phyloP scores from a whole-genome alignment of 306 rosid genomes.

The Vigna mungo region DNA sequence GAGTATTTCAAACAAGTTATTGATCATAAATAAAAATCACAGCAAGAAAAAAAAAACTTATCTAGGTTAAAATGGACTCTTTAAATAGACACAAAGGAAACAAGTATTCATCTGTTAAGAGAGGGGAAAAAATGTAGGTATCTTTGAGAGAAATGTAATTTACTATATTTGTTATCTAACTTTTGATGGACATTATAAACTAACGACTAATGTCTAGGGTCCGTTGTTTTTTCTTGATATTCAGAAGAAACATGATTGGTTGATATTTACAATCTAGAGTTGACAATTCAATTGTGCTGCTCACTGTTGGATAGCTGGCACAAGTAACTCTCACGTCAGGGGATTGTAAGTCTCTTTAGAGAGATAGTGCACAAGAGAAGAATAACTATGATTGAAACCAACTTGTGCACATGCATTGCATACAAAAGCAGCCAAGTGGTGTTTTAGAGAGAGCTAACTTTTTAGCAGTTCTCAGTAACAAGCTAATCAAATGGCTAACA shows the following conservation, averaged over 20 bases:
- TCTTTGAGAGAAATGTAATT: not conserved
- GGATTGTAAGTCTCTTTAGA: no score
- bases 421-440: slow-evolving; percentile 57
- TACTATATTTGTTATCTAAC: not conserved
- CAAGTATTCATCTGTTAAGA: not conserved
- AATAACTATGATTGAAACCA: slow-evolving; percentile 31
- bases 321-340: not conserved
- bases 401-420: slow-evolving; percentile 51
- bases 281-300: slow-evolving; percentile 33
- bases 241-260: slow-evolving; percentile 35
- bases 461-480: slow-evolving; percentile 52
- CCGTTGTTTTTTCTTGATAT: slow-evolving; percentile 21
- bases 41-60: not conserved
- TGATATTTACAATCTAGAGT: slow-evolving; percentile 11
- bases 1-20: not conserved
- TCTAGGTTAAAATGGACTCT: not conserved
- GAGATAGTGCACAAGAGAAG: slow-evolving; percentile 5
- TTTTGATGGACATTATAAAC: not conserved
- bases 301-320: slow-evolving; percentile 15
- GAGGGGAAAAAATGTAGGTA: not conserved
- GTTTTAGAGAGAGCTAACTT: slow-evolving; percentile 53
- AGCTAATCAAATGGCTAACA: slow-evolving; percentile 55
- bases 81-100: not conserved
- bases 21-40: not conserved
- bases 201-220: slow-evolving; percentile 3